Base-by-base conservation (phyloP, 495 filamentous ascomycete genomes). In the Chlorociboria aeruginascens region DNA sequence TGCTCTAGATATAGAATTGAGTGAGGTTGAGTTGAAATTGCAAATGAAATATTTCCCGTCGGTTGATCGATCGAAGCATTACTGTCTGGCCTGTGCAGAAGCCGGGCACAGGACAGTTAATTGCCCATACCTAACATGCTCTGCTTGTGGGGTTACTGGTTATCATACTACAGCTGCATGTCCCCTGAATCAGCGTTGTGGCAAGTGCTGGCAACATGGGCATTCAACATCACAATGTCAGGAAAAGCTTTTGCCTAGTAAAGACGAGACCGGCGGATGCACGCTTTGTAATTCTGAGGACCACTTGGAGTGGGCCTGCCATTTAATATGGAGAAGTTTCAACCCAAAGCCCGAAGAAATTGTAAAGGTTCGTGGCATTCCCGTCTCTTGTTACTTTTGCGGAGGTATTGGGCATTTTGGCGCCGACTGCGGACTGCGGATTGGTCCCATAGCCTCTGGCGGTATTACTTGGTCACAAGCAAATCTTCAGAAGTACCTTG, bases 291-390 rank as follows among this genome's bases (percentile, higher is more conserved):
- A 33, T 8, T 52, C 45, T 7, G 43, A 29, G 25, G 49, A 51
- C 35, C 58, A 61, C 34, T 20, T 49, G 10, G 58, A 61, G 17
- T 17, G 7, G 8, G 45, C 16, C 11, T 61, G 58, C 40, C 55
- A 61, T n/a, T 45, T 40, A n/a, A 47, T 57, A 3, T 61, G 58
- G 58, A 51, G 58, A 11, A 55, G 48, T 32, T 61, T 51, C 39
- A 20, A 31, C 8, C 54, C 55, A 4, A 40, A 41, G 14, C 35
- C 40, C 4, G 43, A 54, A 14, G 53, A 53, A 12, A 54, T 56
- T 14, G 32, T 33, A 6, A 55, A 14, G 2, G 54, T 60, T 37
- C 36, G 45, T 10, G 40, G 50, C 9, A 56, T 60, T 28, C 50
- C 49, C 16, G 38, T 54, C 17, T 29, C 53, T 33, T 61, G 58